Conservation (phyloP, 2,329 filamentous ascomycete species). For the Coleophoma eucalyptorum region DNA sequence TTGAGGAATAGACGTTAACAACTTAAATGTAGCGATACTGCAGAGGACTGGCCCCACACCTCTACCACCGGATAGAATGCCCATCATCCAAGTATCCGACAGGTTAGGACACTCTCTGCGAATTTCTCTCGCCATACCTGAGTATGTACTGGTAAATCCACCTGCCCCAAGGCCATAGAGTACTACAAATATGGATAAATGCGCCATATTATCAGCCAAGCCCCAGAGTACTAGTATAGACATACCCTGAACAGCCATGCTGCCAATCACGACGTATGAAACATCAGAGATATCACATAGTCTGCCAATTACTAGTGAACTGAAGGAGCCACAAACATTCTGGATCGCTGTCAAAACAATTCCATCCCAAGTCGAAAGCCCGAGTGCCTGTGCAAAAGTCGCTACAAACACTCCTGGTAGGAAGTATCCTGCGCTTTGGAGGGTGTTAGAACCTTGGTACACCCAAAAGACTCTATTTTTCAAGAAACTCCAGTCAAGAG, state of each 20-base stretch:
- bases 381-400: constrained; percentile 38
- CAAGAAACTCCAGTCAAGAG: constrained; percentile 29
- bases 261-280: constrained; percentile 40
- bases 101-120: neutral
- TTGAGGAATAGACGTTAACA: constrained; percentile 43
- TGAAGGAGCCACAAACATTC: constrained; percentile 40
- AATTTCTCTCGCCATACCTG: constrained; percentile 19
- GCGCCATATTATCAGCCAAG: constrained; percentile 35
- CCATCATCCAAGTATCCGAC: constrained; percentile 24
- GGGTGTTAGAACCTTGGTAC: constrained; percentile 43
- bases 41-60: constrained; percentile 56
- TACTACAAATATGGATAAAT: constrained; percentile 45
- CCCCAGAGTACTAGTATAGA: constrained; percentile 51
- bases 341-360: constrained; percentile 44
- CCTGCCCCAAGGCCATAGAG: constrained; percentile 54
- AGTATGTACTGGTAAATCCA: constrained; percentile 44
- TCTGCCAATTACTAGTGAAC: constrained; percentile 28
- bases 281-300: constrained; percentile 36
- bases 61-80: constrained; percentile 51
- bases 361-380: constrained; percentile 33
- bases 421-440: constrained; percentile 49
- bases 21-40: constrained; percentile 49
- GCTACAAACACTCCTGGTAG: constrained; percentile 49
- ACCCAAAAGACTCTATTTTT: constrained; percentile 41
- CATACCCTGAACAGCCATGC: constrained; percentile 40